phyloP scores from a whole-genome alignment of 768 basidiomycete genomes.

The Hypholoma fasciculare region DNA sequence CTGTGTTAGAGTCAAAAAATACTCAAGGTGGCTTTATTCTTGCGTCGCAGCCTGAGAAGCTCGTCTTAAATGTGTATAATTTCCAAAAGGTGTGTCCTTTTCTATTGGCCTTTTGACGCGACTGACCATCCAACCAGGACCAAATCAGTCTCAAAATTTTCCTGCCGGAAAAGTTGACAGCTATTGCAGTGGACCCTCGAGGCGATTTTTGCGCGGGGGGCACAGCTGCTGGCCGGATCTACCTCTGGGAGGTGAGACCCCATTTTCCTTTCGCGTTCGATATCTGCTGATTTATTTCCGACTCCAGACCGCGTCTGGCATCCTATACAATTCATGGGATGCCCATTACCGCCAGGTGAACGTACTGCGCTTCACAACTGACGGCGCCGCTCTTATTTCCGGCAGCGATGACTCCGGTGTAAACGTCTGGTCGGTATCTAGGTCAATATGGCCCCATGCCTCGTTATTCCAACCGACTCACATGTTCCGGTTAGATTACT shows the following conservation, averaged over 20 bases:
- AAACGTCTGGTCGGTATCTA: conserved; percentile 86
- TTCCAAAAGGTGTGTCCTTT: conserved; percentile 79
- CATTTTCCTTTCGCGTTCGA: not conserved
- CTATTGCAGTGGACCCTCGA: conserved; percentile 69
- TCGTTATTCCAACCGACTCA: conserved; percentile 11
- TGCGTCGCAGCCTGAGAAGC: conserved; percentile 85
- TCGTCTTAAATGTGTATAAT: conserved; percentile 85
- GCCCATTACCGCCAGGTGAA: conserved; percentile 93
- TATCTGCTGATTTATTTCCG: not conserved
- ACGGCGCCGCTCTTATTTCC: conserved; percentile 78
- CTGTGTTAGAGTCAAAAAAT: conserved; percentile 63
- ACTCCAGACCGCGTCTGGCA: conserved; percentile 84
- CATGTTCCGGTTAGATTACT: conserved; percentile 54
- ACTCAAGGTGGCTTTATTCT: conserved; percentile 84
- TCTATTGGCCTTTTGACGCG: conserved; percentile 1
- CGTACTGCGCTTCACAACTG: conserved; percentile 79
- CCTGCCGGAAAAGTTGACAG: conserved; percentile 86
- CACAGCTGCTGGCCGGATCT: conserved; percentile 84
- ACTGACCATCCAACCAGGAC: conserved; percentile 54
- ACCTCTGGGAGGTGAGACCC: conserved; percentile 89
- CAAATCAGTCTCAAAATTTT: conserved; percentile 86
- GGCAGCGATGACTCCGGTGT: conserved; percentile 91
- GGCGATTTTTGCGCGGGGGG: conserved; percentile 87
- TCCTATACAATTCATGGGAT: conserved; percentile 88
- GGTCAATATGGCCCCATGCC: conserved; percentile 49